Conservation (phyloP, 257 asterid species). For the Nicotiana attenuata region DNA sequence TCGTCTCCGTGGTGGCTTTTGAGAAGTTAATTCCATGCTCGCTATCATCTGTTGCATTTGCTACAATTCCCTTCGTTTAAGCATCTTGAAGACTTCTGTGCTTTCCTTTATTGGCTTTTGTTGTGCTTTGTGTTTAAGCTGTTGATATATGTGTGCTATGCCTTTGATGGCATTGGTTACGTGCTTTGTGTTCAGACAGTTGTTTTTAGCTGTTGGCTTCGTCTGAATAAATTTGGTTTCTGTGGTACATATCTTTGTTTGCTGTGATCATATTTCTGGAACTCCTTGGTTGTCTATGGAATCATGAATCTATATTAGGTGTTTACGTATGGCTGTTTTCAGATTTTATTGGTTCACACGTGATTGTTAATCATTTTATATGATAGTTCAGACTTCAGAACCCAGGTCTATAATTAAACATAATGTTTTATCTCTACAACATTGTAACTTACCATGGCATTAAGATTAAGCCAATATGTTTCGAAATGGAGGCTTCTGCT, state of each 20-base stretch:
- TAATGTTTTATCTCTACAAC: too few relatives aligned
- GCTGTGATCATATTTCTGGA: not conserved
- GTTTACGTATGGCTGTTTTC: too few relatives aligned
- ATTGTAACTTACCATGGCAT: too few relatives aligned
- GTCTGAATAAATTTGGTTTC: too few relatives aligned
- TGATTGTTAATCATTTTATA: too few relatives aligned
- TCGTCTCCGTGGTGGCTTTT: slow-evolving; percentile 12
- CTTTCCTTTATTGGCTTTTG: not conserved
- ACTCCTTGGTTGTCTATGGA: not conserved
- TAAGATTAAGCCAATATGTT: too few relatives aligned
- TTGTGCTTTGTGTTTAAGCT: not conserved
- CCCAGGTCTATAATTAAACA: too few relatives aligned
- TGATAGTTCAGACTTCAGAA: too few relatives aligned
- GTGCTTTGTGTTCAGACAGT: not conserved
- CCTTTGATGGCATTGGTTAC: not conserved
- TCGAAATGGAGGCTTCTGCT: too few relatives aligned
- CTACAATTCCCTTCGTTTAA: not conserved
- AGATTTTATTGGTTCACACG: too few relatives aligned
- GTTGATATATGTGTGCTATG: not conserved
- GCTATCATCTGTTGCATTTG: not conserved
- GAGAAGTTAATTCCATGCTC: not conserved
- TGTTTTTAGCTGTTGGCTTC: not conserved
- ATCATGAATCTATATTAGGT: too few relatives aligned
- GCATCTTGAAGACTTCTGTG: not conserved
- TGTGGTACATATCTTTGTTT: not conserved